phyloP scores from a whole-genome alignment of 2,329 filamentous ascomycete species.

The Trichophyton mentagrophytes region DNA sequence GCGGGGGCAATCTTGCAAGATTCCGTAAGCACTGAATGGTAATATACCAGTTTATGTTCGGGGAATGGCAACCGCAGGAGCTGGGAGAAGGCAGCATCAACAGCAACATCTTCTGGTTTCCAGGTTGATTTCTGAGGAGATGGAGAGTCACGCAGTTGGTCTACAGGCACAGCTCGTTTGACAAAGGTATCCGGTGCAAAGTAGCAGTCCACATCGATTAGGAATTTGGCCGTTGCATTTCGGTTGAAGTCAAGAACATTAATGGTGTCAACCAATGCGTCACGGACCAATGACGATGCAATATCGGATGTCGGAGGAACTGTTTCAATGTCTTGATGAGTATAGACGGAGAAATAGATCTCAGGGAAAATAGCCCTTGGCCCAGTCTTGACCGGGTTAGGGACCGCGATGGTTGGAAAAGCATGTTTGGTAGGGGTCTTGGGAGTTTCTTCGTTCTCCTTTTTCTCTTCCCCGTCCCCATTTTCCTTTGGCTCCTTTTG shows the following conservation, averaged over 20 bases:
- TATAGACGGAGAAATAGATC: constrained; percentile 85
- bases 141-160: constrained; percentile 58
- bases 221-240: constrained; percentile 68
- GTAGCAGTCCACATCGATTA: constrained; percentile 92
- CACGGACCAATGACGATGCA: constrained; percentile 69
- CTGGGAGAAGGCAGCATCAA: constrained; percentile 96
- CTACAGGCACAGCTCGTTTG: constrained; percentile 84
- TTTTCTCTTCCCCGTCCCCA: constrained; percentile 31
- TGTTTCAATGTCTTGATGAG: constrained; percentile 73
- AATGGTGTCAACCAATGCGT: constrained; percentile 80
- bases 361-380: constrained; percentile 74
- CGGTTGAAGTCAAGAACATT: constrained; percentile 90
- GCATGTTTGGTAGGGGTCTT: constrained; percentile 55
- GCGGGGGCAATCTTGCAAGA: constrained; percentile 90
- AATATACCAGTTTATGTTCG: constrained; percentile 92
- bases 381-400: constrained; percentile 61
- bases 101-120: constrained; percentile 94
- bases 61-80: constrained; percentile 74
- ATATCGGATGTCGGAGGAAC: constrained; percentile 68
- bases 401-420: constrained; percentile 64
- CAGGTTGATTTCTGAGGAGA: constrained; percentile 62
- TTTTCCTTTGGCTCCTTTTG: constrained; percentile 34
- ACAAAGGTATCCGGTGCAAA: constrained; percentile 84
- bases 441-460: constrained; percentile 31
- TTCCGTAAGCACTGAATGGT: constrained; percentile 88